Base-by-base conservation (phyloP, 176 grass and related monocot species). In the Puccinellia tenuiflora region DNA sequence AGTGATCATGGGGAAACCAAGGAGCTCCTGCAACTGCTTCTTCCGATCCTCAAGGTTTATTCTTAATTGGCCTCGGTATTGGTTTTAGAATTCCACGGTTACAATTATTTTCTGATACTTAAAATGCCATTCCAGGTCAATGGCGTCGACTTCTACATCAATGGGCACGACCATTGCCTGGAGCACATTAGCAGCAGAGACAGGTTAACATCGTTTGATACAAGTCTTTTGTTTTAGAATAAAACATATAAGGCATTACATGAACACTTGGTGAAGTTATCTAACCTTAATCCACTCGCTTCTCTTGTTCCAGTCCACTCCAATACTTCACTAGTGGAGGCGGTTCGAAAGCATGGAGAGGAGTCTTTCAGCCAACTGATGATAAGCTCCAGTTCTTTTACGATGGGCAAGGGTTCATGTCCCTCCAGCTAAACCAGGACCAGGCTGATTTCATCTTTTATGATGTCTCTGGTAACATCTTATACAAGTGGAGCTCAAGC, bases 141-240 rank as follows among this genome's bases (percentile, higher is more conserved):
- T 11, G 8, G 15, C 53, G 60, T 92, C 3, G 88, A 94, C 59
- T 88, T 94, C 40, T 97, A 92, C 79, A 86, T 94, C 88, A 94
- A 97, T 53, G 95, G 95, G 22, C 92, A 97, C n/a, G 90, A 97
- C 46, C 95, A 97, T 57, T 97, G 95, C 90, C 86, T 97, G 26
- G 81, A 94, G 86, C 95, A 97, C 80, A 94, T 94, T 66, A 94
- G 95, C 79, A 97, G 95, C 79, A 92, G 79, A 70, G 86, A 94
- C 84, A 94, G 92, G 88, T 97, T 35, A 83, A 16, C 21, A 22
- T 59, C 11, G 6, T 78, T 29, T 9, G 80, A 73, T 48, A 26
- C 18, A 42, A 77, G 4, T 35, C 29, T 1, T 10, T 43, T 4
- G 35, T 83, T 68, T 8, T 16, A 80, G 9, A 78, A 81, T 3